A percentile compares a stretch with the other conserved stretches of the same genome.
These are phyloP conservation scores for Parafenestella ontariensis DNA, from an alignment of 2,329 filamentous ascomycete species.

Conservation along the genomic window DNA sequence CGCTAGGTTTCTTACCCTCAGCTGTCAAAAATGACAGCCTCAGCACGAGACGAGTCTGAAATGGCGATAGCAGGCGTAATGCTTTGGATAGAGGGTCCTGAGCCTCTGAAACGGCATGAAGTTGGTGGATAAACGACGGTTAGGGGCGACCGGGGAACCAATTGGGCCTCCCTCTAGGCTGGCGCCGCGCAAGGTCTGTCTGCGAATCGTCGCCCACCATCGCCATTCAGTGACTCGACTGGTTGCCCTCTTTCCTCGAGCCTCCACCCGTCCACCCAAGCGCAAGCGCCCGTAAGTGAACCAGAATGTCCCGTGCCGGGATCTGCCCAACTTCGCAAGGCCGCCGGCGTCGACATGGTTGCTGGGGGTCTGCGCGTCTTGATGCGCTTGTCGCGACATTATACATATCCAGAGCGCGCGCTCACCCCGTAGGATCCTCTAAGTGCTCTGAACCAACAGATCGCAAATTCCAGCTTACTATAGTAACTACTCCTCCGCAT, in stretches of 20 bases:
- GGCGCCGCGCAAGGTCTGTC: constrained; percentile 38
- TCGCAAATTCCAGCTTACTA: constrained; percentile 16
- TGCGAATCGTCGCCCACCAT: constrained; percentile 46
- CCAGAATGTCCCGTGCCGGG: constrained; percentile 38
- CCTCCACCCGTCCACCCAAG: constrained; percentile 42
- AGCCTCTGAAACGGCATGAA: constrained; percentile 34
- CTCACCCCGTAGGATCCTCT: constrained; percentile 34
- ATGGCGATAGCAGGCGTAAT: constrained; percentile 19
- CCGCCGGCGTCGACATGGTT: constrained; percentile 30
- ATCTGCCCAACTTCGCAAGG: constrained; percentile 35
- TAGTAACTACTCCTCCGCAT: constrained; percentile 16
- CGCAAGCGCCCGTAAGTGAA: constrained; percentile 46
- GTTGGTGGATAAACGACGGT: constrained; percentile 33
- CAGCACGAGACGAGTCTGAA: constrained; percentile 18
- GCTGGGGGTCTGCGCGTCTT: constrained; percentile 30
- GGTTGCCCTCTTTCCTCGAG: constrained; percentile 36
- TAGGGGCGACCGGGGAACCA: constrained; percentile 34
- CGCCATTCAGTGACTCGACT: constrained; percentile 37
- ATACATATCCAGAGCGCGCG: constrained; percentile 41
- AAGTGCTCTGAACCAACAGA: constrained; percentile 39
- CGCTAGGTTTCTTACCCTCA: constrained; percentile 33
- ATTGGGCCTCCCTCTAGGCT: constrained; percentile 32
- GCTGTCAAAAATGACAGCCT: constrained; percentile 30
- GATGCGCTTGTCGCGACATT: constrained; percentile 32
- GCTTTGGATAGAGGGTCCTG: constrained; percentile 21